A percentile compares a stretch with the other conserved stretches of the same genome.
These are phyloP conservation scores for Blepharisma undulans DNA, from an alignment of 169 alveolate species.

Conservation along the genomic window DNA sequence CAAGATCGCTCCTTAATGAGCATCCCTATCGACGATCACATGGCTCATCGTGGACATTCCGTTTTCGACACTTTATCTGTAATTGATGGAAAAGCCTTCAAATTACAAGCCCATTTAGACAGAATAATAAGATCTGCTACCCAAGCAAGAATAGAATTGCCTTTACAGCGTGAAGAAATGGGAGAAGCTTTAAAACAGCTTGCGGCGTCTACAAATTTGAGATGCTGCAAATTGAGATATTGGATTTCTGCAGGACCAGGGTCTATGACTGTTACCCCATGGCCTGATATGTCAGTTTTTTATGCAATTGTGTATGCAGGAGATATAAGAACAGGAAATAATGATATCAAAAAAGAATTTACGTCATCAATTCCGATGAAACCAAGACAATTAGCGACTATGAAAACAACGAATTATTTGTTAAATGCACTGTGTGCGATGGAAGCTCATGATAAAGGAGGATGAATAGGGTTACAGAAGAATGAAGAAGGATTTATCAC, in stretches of 20 bases:
- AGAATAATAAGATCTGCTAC: slow-evolving; percentile 27
- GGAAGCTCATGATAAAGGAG: slow-evolving; percentile 42
- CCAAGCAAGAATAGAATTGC: not conserved
- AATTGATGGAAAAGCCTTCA: not conserved
- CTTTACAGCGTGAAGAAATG: not conserved
- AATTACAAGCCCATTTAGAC: slow-evolving; percentile 27
- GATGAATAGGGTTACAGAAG: slow-evolving; percentile 22
- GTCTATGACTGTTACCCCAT: no score
- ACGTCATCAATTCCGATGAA: slow-evolving; percentile 39
- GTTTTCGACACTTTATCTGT: slow-evolving; percentile 42
- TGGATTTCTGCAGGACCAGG: not conserved
- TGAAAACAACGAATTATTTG: slow-evolving; percentile 34
- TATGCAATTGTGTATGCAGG: slow-evolving; percentile 11
- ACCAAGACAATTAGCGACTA: not conserved
- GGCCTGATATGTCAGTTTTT: no score
- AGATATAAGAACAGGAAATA: not conserved
- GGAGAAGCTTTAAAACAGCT: not conserved
- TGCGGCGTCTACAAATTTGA: no score
- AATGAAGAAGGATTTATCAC: slow-evolving; percentile 2
- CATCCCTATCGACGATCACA: slow-evolving; percentile 23
- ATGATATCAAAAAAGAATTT: not conserved
- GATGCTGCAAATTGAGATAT: no score
- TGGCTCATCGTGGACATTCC: slow-evolving; percentile 52
- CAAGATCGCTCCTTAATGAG: slow-evolving; percentile 18
- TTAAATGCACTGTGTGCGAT: slow-evolving; percentile 16